A percentile compares a stretch with the other conserved stretches of the same genome.
Conservation (phyloP, 2,329 filamentous ascomycete species). For the Fusarium haematococcum region DNA sequence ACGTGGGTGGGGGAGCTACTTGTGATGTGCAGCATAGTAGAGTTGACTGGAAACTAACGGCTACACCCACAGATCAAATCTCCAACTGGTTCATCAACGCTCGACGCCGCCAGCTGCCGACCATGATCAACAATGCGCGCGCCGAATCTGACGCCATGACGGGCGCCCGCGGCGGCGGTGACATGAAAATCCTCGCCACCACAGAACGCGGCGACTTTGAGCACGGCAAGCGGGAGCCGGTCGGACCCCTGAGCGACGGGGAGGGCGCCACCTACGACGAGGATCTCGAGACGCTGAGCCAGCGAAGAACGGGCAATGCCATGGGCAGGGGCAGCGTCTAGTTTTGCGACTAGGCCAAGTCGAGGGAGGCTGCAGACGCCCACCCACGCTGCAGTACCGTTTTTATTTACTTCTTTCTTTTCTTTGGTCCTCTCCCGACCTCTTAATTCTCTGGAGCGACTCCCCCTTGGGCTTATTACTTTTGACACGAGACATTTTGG, state of each 20-base stretch:
- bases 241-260: conserved; percentile 59
- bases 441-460: conserved; percentile 11
- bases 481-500: conserved; percentile 22
- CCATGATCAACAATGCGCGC: conserved; percentile 68
- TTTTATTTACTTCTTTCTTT: not conserved
- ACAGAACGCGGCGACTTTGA: conserved; percentile 56
- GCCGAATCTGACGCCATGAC: conserved; percentile 63
- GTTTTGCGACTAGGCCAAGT: not conserved
- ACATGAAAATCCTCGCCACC: conserved; percentile 53
- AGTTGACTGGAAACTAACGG: conserved; percentile 21
- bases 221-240: conserved; percentile 50
- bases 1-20: not conserved
- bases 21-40: not conserved
- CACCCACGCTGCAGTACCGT: conserved; percentile 6
- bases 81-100: conserved; percentile 88
- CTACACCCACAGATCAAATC: conserved; percentile 67
- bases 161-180: conserved; percentile 46
- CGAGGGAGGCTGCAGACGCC: not conserved
- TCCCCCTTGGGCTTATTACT: conserved; percentile 1
- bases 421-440: not conserved
- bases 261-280: conserved; percentile 60
- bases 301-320: conserved; percentile 47
- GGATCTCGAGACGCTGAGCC: conserved; percentile 50
- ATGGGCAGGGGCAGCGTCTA: conserved; percentile 62
- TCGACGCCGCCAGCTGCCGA: conserved; percentile 72